Evolutionary conservation across 495 filamentous ascomycete species (phyloP).

Genomic region (Bryoglossum gracile): DNA sequence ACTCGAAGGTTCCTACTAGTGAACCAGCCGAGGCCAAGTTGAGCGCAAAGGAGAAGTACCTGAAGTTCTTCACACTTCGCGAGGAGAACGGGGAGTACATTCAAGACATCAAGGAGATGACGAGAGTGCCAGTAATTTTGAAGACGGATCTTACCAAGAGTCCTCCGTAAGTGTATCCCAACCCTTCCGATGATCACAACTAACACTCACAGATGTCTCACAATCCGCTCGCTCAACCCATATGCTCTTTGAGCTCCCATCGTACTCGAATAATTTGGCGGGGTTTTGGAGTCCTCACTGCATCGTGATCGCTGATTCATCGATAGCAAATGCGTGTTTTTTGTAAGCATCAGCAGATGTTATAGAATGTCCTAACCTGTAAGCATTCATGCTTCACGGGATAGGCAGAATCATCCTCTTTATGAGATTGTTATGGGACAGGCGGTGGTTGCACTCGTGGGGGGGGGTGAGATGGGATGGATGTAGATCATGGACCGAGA

Average conservation of each 20-base stretch:
- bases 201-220: slow-evolving; percentile 67
- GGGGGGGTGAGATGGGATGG: background rate
- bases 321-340: background rate
- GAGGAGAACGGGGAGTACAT: slow-evolving; percentile 95
- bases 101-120: slow-evolving; percentile 97
- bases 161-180: slow-evolving; percentile 71
- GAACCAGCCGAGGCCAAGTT: slow-evolving; percentile 67
- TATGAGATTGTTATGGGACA: slow-evolving; percentile 16
- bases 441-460: background rate
- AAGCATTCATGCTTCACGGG: background rate
- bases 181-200: slow-evolving; percentile 12
- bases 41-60: slow-evolving; percentile 92
- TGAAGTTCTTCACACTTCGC: slow-evolving; percentile 79
- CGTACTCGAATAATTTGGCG: background rate
- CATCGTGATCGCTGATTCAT: background rate
- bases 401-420: background rate
- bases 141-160: slow-evolving; percentile 99
- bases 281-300: background rate
- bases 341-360: background rate
- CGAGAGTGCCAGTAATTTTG: slow-evolving; percentile 86
- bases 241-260: slow-evolving; percentile 62
- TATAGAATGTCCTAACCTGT: background rate
- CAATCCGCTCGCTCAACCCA: slow-evolving; percentile 94
- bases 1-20: slow-evolving; percentile 77
- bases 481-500: slow-evolving; percentile 1